Conservation (phyloP, 1,139 yeast genomes). For the Yamadazyma sp. region DNA sequence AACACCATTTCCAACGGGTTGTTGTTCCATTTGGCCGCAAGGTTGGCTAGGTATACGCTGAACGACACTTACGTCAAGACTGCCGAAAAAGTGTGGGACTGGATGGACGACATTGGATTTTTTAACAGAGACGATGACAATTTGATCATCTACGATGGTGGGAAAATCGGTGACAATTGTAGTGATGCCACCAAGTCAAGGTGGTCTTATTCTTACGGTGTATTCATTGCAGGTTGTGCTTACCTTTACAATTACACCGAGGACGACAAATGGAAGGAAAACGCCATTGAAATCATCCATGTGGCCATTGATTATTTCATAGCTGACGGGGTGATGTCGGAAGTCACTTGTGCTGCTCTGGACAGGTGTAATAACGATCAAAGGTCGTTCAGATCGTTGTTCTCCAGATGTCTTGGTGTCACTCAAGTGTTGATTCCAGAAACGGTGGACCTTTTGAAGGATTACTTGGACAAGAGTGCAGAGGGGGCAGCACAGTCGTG, state of each 20-base stretch:
- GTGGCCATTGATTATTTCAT: constrained; percentile 45
- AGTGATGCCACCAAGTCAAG: constrained; percentile 49
- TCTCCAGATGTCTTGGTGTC: constrained; percentile 63
- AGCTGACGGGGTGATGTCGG: constrained; percentile 56
- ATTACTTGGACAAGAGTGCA: constrained; percentile 53
- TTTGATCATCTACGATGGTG: constrained; percentile 68
- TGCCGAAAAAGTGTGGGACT: constrained; percentile 68
- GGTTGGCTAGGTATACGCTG: constrained; percentile 70
- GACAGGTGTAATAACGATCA: constrained; percentile 71
- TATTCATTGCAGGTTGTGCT: constrained; percentile 70
- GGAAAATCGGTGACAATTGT: constrained; percentile 52
- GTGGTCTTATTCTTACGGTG: constrained; percentile 85
- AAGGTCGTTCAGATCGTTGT: constrained; percentile 73
- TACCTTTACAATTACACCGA: constrained; percentile 65
- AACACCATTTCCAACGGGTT: constrained; percentile 79
- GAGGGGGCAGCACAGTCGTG: constrained; percentile 71
- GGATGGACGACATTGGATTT: constrained; percentile 59
- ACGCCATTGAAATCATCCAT: constrained; percentile 49
- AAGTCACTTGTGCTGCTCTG: constrained; percentile 58
- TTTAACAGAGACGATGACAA: constrained; percentile 36
- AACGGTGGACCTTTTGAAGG: constrained; percentile 41
- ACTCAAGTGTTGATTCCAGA: constrained; percentile 59
- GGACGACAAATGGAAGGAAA: constrained; percentile 55
- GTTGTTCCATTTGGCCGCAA: constrained; percentile 73
- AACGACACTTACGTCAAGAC: constrained; percentile 62